Evolutionary conservation across 2,329 filamentous ascomycete genomes (phyloP), one percentile per base, ranked within the genome.

Genomic region (Arthrobotrys sinensis): DNA sequence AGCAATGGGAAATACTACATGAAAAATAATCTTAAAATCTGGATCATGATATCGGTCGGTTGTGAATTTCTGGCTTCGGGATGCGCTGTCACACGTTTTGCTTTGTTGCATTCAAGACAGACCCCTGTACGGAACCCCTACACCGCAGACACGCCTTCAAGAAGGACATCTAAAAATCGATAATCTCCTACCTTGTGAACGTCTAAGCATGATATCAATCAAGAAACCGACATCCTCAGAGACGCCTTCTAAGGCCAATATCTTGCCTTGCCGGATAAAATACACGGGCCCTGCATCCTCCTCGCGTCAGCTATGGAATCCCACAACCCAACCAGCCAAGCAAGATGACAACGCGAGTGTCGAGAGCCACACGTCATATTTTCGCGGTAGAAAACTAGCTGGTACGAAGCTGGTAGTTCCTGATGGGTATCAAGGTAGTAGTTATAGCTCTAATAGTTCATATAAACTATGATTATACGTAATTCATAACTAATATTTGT

Each of bases 221-320:
- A 45, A 68, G 12, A 38, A 45, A n/a, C 21, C 63, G 5, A 32
- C n/a, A 11, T 53, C 43, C n/a, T 12, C 67, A n/a, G 21, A 66
- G 11, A 3, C 21, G 45, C 64, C 64, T 28, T 76, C 46, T 12
- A 78, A 78, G 32, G 75, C 75, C 45, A 78, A 78, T 46, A 64
- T 78, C 14, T 32, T 78, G n/a, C 75, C 75, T 1, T 78, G 75
- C 38, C 62, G 67, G 14, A 72, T 78, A 55, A 78, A 78, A 64
- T 78, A 78, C 45, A 78, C 75, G n/a, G 75, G 75, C 5, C 67
- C 75, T 36, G 67, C 75, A 24, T 68, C 75, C n/a, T 78, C 75
- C 10, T 78, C 75, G 16, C 75, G 75, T 24, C 67, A 68, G 10
- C 45, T 78, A 38, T 78, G 75, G 75, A 72, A 78, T 45, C 75